Conservation (phyloP, 2,329 filamentous ascomycete genomes). For the Cucurbitaria berberidis region DNA sequence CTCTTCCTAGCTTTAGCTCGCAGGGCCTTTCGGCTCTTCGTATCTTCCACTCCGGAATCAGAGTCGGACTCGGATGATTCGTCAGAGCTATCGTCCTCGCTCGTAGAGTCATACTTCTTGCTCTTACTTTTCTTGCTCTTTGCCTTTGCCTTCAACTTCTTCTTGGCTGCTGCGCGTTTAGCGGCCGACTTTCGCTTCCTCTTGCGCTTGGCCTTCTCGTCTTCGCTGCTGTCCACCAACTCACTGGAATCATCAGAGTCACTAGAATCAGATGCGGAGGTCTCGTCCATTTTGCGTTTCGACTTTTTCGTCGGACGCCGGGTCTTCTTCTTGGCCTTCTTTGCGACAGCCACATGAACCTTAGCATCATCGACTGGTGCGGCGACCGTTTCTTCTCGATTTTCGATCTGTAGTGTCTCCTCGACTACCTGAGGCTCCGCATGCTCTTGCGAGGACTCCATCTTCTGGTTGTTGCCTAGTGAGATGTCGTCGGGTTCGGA, state of each 20-base stretch:
- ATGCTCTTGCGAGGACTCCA: constrained; percentile 22
- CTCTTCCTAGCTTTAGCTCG: constrained; percentile 31
- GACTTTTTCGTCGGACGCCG: constrained; percentile 23
- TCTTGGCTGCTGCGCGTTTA: constrained; percentile 20
- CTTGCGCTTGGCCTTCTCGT: constrained; percentile 32
- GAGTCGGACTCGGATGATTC: constrained; percentile 26
- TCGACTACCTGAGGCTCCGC: constrained; percentile 12
- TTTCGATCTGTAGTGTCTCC: constrained; percentile 1
- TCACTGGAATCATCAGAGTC: constrained; percentile 26
- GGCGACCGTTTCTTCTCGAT: constrained; percentile 2
- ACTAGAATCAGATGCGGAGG: constrained; percentile 29
- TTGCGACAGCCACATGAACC: constrained; percentile 4
- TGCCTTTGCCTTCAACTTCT: constrained; percentile 29
- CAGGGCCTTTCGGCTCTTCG: constrained; percentile 20
- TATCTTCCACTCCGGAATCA: constrained; percentile 14
- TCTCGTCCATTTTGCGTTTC: constrained; percentile 25
- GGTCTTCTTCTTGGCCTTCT: constrained; percentile 17
- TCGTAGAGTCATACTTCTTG: constrained; percentile 24
- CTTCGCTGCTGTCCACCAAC: constrained; percentile 24
- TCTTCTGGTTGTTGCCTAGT: constrained; percentile 16
- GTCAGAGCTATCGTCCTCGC: constrained; percentile 23
- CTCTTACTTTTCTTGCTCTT: constrained; percentile 32
- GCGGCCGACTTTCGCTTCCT: constrained; percentile 20
- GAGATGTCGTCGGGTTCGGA: constrained; percentile 26
- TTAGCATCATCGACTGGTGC: constrained; percentile 18